These are phyloP conservation scores for Exidia glandulosa DNA, from an alignment of 768 basidiomycete genomes.

Conservation along the genomic window DNA sequence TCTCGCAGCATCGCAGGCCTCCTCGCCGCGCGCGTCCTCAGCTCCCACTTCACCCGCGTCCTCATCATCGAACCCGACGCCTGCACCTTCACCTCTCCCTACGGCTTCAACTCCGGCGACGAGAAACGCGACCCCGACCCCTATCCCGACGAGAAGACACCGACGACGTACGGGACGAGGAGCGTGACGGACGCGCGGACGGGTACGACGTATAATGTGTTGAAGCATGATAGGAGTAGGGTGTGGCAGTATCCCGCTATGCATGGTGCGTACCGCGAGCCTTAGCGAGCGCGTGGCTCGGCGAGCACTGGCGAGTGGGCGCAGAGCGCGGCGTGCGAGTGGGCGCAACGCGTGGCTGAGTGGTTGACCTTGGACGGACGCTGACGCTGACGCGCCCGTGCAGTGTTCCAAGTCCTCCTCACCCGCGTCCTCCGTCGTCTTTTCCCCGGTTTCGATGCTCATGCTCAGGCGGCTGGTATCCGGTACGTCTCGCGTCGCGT, in stretches of 20 bases:
- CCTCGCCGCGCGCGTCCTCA: slow-evolving; percentile 8
- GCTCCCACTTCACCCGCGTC: slow-evolving; percentile 9
- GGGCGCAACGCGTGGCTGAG: background rate
- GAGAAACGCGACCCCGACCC: too few species aligned
- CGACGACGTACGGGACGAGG: background rate
- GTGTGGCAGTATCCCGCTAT: background rate
- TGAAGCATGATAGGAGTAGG: background rate
- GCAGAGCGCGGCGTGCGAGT: background rate
- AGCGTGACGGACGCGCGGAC: background rate
- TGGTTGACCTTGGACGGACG: background rate
- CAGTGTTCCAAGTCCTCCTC: background rate
- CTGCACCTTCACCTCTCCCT: slow-evolving; percentile 1
- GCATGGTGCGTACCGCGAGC: background rate
- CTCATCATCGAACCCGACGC: slow-evolving; percentile 10
- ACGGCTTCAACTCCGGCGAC: too few species aligned
- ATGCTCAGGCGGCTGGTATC: background rate
- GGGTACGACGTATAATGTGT: background rate
- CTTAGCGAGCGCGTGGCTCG: background rate
- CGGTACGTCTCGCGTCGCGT: background rate
- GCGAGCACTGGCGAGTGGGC: too few species aligned
- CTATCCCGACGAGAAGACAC: background rate
- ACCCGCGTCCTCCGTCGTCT: background rate
- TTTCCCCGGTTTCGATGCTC: background rate
- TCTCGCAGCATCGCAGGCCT: slow-evolving; percentile 9
- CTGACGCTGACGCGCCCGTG: background rate